These are phyloP conservation scores for Quercus dentata DNA, from an alignment of 306 rosid genomes.

Conservation along the genomic window DNA sequence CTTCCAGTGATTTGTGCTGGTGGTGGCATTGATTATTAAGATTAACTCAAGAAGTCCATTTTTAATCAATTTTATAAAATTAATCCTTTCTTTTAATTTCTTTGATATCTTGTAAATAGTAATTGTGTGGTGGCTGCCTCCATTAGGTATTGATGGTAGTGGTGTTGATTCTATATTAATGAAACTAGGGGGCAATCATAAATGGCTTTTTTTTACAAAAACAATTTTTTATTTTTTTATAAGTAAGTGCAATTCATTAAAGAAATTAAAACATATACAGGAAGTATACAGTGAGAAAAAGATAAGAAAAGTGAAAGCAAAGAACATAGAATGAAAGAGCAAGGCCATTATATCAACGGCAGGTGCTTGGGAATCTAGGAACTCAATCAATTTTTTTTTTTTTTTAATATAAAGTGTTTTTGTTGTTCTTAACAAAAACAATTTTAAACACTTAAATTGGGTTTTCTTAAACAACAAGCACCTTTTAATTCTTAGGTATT, in stretches of 20 bases:
- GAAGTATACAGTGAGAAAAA: too few relatives aligned
- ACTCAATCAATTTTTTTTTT: too few relatives aligned
- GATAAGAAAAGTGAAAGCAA: too few relatives aligned
- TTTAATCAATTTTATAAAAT: neutral
- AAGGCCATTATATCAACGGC: too few relatives aligned
- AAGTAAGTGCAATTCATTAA: too few relatives aligned
- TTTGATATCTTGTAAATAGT: neutral
- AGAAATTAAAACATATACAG: too few relatives aligned
- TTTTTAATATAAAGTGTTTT: too few relatives aligned
- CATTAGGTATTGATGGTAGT: neutral
- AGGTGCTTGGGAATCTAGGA: too few relatives aligned
- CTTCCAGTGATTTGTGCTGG: neutral
- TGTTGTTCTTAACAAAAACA: too few relatives aligned
- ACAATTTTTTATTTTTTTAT: neutral
- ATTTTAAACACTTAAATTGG: too few relatives aligned
- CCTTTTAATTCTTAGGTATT: neutral
- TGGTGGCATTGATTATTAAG: neutral
- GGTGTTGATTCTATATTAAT: neutral
- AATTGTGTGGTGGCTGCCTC: neutral
- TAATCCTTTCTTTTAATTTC: neutral
- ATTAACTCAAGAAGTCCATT: neutral
- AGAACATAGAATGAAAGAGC: too few relatives aligned
- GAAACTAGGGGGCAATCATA: neutral
- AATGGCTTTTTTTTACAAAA: neutral
- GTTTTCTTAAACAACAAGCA: too few relatives aligned